These are phyloP conservation scores for Ophiostoma sp. DNA, from an alignment of 2,329 filamentous ascomycete species.

Conservation along the genomic window DNA sequence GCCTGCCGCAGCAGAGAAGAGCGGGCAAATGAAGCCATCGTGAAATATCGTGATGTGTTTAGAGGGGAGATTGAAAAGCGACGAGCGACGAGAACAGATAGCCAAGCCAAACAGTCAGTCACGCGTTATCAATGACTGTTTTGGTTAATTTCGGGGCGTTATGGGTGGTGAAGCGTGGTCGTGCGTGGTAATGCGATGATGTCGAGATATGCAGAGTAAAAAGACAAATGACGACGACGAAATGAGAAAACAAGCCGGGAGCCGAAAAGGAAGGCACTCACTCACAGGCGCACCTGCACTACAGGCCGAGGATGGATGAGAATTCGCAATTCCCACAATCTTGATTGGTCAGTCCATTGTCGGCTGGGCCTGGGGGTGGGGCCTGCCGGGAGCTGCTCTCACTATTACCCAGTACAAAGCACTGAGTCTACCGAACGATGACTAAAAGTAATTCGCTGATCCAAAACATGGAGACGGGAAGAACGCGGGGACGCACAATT, in stretches of 20 bases:
- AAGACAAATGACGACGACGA: conserved; percentile 12
- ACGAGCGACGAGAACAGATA: conserved; percentile 2
- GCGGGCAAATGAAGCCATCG: conserved; percentile 55
- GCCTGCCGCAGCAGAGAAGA: conserved; percentile 52
- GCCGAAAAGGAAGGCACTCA: conserved; percentile 18
- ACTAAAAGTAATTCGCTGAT: not conserved
- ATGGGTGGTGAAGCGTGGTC: not conserved
- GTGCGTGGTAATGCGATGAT: conserved; percentile 11
- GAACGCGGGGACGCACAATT: conserved; percentile 21
- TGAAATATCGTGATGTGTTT: conserved; percentile 23
- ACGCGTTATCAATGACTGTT: not conserved
- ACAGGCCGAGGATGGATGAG: conserved; percentile 28
- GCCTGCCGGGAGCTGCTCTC: conserved; percentile 3
- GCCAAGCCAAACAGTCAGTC: not conserved
- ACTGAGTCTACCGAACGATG: not conserved
- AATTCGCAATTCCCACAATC: conserved; percentile 27
- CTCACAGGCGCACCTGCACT: conserved; percentile 8
- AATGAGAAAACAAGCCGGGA: conserved; percentile 26
- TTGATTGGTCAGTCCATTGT: conserved; percentile 25
- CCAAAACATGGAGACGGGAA: conserved; percentile 14
- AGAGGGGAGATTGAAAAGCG: not conserved
- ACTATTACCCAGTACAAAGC: not conserved
- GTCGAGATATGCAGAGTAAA: not conserved
- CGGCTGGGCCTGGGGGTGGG: conserved; percentile 14
- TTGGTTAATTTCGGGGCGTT: not conserved